Conservation (phyloP, 1,284 basidiomycete genomes). For the Ustilago tritici region DNA sequence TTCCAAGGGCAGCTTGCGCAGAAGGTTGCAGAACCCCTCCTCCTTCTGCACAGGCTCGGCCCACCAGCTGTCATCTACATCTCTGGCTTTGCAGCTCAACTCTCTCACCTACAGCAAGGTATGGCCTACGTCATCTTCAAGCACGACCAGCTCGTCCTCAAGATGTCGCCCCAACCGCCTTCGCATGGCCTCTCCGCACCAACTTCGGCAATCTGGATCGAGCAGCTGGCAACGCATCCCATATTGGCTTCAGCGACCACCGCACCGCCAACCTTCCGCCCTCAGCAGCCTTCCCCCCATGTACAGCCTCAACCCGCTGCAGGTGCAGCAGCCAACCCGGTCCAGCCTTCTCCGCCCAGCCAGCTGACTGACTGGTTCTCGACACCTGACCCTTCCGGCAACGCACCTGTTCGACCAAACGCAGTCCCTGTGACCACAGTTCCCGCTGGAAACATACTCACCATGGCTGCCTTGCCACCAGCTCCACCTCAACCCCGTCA, state of each 20-base stretch:
- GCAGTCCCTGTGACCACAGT: slow-evolving; percentile 4
- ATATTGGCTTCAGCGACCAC: neutral
- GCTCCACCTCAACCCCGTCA: slow-evolving; percentile 14
- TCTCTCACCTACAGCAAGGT: neutral
- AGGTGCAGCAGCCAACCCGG: neutral
- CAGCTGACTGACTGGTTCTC: slow-evolving; percentile 45
- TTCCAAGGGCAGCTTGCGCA: slow-evolving; percentile 23
- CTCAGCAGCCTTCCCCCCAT: neutral
- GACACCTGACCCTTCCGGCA: slow-evolving; percentile 28
- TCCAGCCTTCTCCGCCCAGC: slow-evolving; percentile 16
- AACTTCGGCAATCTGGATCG: slow-evolving; percentile 39
- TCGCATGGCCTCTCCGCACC: slow-evolving; percentile 23
- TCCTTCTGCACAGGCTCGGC: slow-evolving; percentile 20
- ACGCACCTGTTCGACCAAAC: neutral
- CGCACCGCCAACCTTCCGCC: neutral
- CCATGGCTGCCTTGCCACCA: neutral
- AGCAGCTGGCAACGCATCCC: slow-evolving; percentile 23
- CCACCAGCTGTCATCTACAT: slow-evolving; percentile 37
- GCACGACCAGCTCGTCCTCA: slow-evolving; percentile 25
- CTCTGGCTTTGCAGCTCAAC: slow-evolving; percentile 35
- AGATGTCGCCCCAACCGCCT: slow-evolving; percentile 36
- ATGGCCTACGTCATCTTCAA: slow-evolving; percentile 2
- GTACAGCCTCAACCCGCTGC: neutral
- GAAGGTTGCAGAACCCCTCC: slow-evolving; percentile 30
- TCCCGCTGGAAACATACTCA: neutral